Evolutionary conservation across 2,329 filamentous ascomycete species (phyloP), one percentile per base, ranked within the genome.

Genomic region (Cryphonectria carpinicola): DNA sequence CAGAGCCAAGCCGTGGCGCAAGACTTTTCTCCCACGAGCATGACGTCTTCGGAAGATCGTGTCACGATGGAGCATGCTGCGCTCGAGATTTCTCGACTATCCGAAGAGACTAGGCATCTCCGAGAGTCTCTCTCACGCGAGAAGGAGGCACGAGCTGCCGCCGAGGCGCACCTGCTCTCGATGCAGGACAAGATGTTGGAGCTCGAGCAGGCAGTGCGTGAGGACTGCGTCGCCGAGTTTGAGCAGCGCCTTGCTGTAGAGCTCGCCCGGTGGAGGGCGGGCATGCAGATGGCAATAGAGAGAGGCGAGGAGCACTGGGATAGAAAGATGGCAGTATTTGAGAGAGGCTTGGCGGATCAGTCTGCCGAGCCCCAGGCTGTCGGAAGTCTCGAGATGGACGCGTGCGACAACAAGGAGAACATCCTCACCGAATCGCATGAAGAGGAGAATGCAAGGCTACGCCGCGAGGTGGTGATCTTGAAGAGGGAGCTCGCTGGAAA

Each of bases 201-300:
- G 66, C 84, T 97, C 17, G 96, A 99, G 79, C 90, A 93, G 75
- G 91, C 92, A 7, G 89, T 98, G 41, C 90, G 96, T 32, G 95
- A 98, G 77, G 95, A 98, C 75, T 95, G 95, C 76, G 95, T 90
- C 75, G 85, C 84, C 2, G 96, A 98, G 77, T 97, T 97, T 84
- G 96, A 99, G 77, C 84, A 88, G 71, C 88, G 89, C 14, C 86
- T 98, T 63, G 88, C 90, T 28, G 82, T 90, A 17, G 94, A 98
- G 79, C 88, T 93, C 79, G 86, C 88, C 13, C 86, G 93, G n/a
- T 98, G 94, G 92, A 92, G 95, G 78, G 88, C 87, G 0, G 92
- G 89, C 0, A 88, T 94, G 79, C 92, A 93, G 25, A 88, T 92
- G 6, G 94, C 98, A 79, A 87, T 89, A 72, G 94, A 97, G 75